A percentile compares a stretch with the other conserved stretches of the same genome.
Conservation (phyloP, 116 monocot genomes). For the Iris pallida region DNA sequence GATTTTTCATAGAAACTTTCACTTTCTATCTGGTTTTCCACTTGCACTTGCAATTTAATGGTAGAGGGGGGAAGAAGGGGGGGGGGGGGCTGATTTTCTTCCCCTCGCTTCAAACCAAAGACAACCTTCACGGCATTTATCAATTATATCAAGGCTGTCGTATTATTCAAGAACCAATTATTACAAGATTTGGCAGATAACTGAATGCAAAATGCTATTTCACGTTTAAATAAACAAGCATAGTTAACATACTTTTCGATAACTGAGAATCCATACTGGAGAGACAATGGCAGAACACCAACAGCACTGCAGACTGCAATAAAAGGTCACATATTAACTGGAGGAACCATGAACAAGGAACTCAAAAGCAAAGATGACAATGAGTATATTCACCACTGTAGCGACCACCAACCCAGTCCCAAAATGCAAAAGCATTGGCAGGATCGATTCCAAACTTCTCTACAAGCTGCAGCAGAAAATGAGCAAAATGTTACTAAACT, state of each 20-base stretch:
- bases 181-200: no score
- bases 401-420: constrained; percentile 99
- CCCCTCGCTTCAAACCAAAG: no score
- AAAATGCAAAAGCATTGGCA: constrained; percentile 91
- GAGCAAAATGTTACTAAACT: neutral
- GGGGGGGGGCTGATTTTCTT: no score
- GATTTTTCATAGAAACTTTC: no score
- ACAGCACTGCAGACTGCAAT: constrained; percentile 98
- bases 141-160: no score
- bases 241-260: constrained; percentile 68
- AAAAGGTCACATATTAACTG: constrained; percentile 16
- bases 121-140: no score
- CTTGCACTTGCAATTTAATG: no score
- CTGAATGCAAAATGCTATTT: no score
- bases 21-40: no score
- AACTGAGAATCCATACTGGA: constrained; percentile 92
- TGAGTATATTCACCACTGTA: constrained; percentile 69
- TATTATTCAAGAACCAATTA: no score
- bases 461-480: constrained; percentile 64
- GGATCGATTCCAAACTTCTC: constrained; percentile 93
- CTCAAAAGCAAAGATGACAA: no score
- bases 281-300: constrained; percentile 92
- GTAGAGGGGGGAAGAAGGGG: no score
- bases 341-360: neutral
- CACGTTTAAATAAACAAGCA: neutral